Base-by-base conservation (phyloP, 805 yeast species). In the Ogataea angusta region DNA sequence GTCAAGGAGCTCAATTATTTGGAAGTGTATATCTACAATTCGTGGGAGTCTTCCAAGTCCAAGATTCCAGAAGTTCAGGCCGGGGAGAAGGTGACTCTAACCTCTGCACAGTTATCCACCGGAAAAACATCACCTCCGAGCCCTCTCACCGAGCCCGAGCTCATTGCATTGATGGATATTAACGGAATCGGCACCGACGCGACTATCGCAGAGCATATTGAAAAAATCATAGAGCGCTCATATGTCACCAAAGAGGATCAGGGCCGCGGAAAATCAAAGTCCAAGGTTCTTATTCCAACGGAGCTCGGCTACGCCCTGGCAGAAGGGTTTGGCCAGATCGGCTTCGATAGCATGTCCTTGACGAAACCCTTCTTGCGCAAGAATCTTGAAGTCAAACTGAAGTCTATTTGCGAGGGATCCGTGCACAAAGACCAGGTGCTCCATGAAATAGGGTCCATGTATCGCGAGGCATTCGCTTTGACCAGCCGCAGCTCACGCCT, bases 121-220 rank as follows among this genome's bases (percentile, higher is more conserved):
- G 96, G 98, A 0, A 73, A 73, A 40, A 93, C 99, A 0, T 57
- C 82, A 0, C 80, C 97, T 0, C 99, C 99, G 0, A 63, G 66
- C 21, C 83, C 80, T 38, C 73, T 93, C 71, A 91, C 98, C 0
- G 99, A 93, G 60, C 73, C 96, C 0, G 99, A 91, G 57, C 70
- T 93, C 16, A 88, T 93, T 63, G 82, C 87, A 8, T 66, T 93
- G 34, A 93, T 93, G 99, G 98, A 95, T 66, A 85, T 80, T 9
- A 93, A 93, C 61, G 98, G 98, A 0, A 93, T 93, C 32, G 99
- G 99, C 2, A 93, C 99, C 0, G 99, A 93, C 67, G 99, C 99
- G 1, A 93, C 99, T 0, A 95, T 93, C 63, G 99, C 98, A 0
- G 99, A 93, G 30, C 99, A 93, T 62, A 93, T 93, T 27, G 89